Base-by-base conservation (phyloP, 768 basidiomycete genomes). In the Lentinula aciculospora region DNA sequence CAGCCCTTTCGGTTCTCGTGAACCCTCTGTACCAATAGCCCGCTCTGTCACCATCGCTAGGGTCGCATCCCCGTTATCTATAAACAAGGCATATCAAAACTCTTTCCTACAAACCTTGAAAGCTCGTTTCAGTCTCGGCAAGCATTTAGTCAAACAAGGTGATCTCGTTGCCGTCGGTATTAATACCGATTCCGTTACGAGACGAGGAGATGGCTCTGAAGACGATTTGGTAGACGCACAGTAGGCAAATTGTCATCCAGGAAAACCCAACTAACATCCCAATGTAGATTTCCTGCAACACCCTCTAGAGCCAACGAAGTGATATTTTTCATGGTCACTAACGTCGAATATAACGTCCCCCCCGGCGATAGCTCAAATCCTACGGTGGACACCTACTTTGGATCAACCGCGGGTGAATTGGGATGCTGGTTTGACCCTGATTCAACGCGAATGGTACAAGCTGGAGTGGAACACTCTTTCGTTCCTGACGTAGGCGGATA, bases 361-460 rank as follows among this genome's bases (percentile, higher is more conserved):
- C 64, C 76, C 32, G 69, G 67, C 62, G 42, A 67, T 56, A 58
- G 66, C 60, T 15, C 50, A 19, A 28, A 37, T 29, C 44, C 32
- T 23, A 25, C 57, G 21, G 42, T 48, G 21, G 83, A 85, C 60
- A 67, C 81, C 5, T 81, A 83, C 62, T 73, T 80, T 23, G 81
- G 83, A 15, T 79, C 79, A 1, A 77, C 79, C 0, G 68, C 79
- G 19, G 90, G 89, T 4, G 84, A 91, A 63, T 67, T 94, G 17
- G 96, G 96, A 0, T 95, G 89, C 65, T 90, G 89, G 81, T 77
- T 97, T 19, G 92, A 98, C 64, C 71, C 85, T 1, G 67, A 76
- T 1, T 67, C 78, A 6, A 96, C 96, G 19, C 83, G 84, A 54
- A 82, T 98, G 65, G 69, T 89, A 7, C 91, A 95, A 68, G 78